Evolutionary conservation across 306 rosid species (phyloP).

Genomic region (Castanea mollissima): DNA sequence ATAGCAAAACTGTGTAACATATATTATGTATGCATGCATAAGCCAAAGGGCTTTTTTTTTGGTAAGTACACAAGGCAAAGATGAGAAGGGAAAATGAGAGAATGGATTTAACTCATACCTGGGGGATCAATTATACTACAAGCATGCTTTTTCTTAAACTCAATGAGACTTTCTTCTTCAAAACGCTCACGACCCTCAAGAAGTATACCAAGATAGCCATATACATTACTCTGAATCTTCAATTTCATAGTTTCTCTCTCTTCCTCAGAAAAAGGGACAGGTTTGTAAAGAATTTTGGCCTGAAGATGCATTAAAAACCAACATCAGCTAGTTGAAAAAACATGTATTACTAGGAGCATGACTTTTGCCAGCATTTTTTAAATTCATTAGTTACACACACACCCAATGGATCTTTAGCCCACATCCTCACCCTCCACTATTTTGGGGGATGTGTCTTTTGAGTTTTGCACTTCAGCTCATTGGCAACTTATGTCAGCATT

Average conservation of each 20-base stretch:
- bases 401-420: not conserved
- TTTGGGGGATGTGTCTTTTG: not conserved
- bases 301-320: conserved; percentile 39
- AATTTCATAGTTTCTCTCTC: conserved; percentile 82
- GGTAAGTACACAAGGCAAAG: not conserved
- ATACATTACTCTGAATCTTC: conserved; percentile 84
- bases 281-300: conserved; percentile 91
- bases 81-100: conserved; percentile 12
- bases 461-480: not conserved
- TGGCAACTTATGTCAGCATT: not conserved
- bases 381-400: not conserved
- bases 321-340: not conserved
- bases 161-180: conserved; percentile 76
- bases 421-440: not conserved
- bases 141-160: conserved; percentile 38
- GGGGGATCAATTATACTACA: conserved; percentile 37
- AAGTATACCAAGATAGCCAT: conserved; percentile 88
- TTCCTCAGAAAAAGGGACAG: conserved; percentile 73
- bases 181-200: conserved; percentile 98
- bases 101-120: conserved; percentile 39
- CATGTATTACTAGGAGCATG: not conserved
- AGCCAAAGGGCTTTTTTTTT: not conserved
- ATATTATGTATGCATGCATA: not conserved
- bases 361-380: not conserved
- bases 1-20: not conserved